Percentiles rank a stretch among this genome's conserved stretches.
These are phyloP conservation scores for Populus hybrid DNA, from an alignment of 441 rosid genomes.

Conservation along the genomic window DNA sequence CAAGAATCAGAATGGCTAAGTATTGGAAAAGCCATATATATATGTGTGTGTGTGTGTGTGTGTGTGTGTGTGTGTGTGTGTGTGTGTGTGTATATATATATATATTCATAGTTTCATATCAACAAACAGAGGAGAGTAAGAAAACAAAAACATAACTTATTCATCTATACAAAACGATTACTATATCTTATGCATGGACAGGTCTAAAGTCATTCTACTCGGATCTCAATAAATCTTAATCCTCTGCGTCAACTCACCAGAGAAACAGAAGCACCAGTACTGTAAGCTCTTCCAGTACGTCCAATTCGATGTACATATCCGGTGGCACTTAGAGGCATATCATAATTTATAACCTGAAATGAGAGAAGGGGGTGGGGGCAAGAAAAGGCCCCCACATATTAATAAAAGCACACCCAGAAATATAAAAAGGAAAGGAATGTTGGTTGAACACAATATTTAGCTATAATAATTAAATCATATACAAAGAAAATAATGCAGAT, in stretches of 20 bases:
- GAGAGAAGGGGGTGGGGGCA: neutral
- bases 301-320: constrained; percentile 97
- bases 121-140: neutral
- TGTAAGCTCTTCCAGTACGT: constrained; percentile 92
- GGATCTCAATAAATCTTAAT: constrained; percentile 3
- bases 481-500: neutral
- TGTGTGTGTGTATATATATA: too few relatives aligned
- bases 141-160: neutral
- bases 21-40: constrained; percentile 7
- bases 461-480: constrained; percentile 1
- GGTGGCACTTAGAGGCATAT: constrained; percentile 68
- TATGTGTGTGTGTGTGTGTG: too few relatives aligned
- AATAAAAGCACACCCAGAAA: neutral
- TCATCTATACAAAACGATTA: neutral
- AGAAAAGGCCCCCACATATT: neutral
- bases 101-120: too few relatives aligned
- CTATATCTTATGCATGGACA: neutral
- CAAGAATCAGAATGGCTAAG: constrained; percentile 16
- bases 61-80: too few relatives aligned
- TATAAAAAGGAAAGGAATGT: neutral
- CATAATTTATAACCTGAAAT: constrained; percentile 79
- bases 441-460: neutral
- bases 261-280: constrained; percentile 70
- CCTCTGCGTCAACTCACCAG: constrained; percentile 53
- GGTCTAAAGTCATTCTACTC: neutral